phyloP scores from a whole-genome alignment of 805 yeast species.

The Starmerella bombicola region DNA sequence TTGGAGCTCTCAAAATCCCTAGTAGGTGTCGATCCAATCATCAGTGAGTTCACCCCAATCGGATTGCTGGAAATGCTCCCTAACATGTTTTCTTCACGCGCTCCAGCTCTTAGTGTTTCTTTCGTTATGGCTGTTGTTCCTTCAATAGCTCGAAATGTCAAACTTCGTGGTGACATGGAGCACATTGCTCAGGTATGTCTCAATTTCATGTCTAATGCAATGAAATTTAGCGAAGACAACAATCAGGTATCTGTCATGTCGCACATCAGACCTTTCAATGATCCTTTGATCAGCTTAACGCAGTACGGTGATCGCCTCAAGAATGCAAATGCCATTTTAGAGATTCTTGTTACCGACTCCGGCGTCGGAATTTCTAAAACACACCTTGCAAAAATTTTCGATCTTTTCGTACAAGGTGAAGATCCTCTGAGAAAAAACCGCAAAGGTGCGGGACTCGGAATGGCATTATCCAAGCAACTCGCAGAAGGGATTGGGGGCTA shows the following conservation, averaged over 20 bases:
- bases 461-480: constrained; percentile 77
- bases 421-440: constrained; percentile 81
- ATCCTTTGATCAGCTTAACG: constrained; percentile 8
- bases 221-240: constrained; percentile 74
- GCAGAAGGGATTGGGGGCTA: constrained; percentile 86
- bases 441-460: constrained; percentile 93
- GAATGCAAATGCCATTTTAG: constrained; percentile 28
- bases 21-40: constrained; percentile 70
- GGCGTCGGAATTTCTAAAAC: constrained; percentile 87
- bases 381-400: constrained; percentile 75
- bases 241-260: constrained; percentile 25
- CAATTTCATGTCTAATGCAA: constrained; percentile 82
- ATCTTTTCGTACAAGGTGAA: constrained; percentile 95
- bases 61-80: constrained; percentile 73
- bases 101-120: constrained; percentile 54
- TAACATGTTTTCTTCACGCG: constrained; percentile 53
- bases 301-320: constrained; percentile 10
- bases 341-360: constrained; percentile 71
- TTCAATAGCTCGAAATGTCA: constrained; percentile 36
- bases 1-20: constrained; percentile 84
- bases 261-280: constrained; percentile 12
- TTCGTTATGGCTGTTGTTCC: constrained; percentile 54
- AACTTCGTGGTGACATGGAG: constrained; percentile 68
- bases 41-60: constrained; percentile 58
- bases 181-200: constrained; percentile 81